Base-by-base conservation (phyloP, 2,329 filamentous ascomycete genomes). In the Neofusicoccum sp. region DNA sequence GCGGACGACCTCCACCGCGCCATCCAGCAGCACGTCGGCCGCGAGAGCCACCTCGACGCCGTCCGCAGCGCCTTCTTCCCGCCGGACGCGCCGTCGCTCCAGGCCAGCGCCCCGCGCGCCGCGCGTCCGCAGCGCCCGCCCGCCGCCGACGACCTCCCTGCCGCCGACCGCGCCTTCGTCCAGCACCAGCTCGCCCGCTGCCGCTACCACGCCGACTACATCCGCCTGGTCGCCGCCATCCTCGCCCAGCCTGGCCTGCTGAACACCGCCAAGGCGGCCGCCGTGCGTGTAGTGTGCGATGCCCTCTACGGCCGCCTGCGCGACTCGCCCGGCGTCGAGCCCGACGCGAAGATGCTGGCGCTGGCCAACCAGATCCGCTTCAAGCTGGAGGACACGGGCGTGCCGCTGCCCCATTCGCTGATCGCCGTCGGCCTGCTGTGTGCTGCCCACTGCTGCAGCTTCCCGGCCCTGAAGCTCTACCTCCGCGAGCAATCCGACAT, bases 291-390 rank as follows among this genome's bases (percentile, higher is more conserved):
- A 8, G 12, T 58, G n/a, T 58, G 54, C 54, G 39, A 44, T 37
- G 3, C 14, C 3, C 50, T 56, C 28, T 56, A 4, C 22, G 11
- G 16, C 2, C 16, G 3, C 6, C 50, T 56, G 11, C 4, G 2
- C 6, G 4, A 43, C 6, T 12, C 2, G 12, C 34, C 28, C 6
- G 3, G 9, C 14, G 4, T 4, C 6, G 3, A 34, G 8, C n/a
- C 41, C 31, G 31, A 36, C 31, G 1, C 14, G 3, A 45, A 28
- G 3, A 45, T 58, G 54, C 41, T 58, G n/a, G 4, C 8, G 8
- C 31, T 58, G 11, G 54, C 29, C 29, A n/a, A 58, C 29, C 39
- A 36, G 11, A 58, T 58, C n/a, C 54, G 54, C n/a, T 58, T 33
- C 54, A 58, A 45, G 54, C 8, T 58, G 41, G 54, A 58, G 9